A percentile compares a stretch with the other conserved stretches of the same genome.
Conservation (phyloP, 1,139 yeast species). For the Suhomyces atakaporum region DNA sequence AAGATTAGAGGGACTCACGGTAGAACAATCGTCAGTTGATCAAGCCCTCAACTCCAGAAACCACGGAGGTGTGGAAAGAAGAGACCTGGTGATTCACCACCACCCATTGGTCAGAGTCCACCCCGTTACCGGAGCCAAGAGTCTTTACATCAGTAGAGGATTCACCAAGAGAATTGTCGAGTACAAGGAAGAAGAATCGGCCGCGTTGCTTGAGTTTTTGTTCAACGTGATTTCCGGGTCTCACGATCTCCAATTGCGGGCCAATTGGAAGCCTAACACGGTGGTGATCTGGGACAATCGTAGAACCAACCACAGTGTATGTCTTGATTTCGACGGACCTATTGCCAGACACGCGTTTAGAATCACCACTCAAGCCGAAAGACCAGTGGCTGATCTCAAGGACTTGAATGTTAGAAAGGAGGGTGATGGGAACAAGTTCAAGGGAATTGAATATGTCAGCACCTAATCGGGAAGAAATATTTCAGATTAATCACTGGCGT, state of each 20-base stretch:
- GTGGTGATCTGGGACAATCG: slow-evolving; percentile 56
- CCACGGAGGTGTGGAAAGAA: slow-evolving; percentile 44
- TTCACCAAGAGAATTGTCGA: slow-evolving; percentile 57
- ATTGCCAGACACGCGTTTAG: slow-evolving; percentile 46
- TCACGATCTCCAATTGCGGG: slow-evolving; percentile 57
- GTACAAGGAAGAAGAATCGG: slow-evolving; percentile 57
- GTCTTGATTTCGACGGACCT: slow-evolving; percentile 44
- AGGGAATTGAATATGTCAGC: too few relatives aligned
- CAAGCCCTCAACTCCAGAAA: slow-evolving; percentile 29
- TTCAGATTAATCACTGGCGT: too few relatives aligned
- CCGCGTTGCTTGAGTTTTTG: slow-evolving; percentile 50
- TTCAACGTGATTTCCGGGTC: slow-evolving; percentile 47
- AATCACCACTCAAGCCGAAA: slow-evolving; percentile 47
- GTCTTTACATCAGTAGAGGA: slow-evolving; percentile 52
- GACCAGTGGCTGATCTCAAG: slow-evolving; percentile 40
- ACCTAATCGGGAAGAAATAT: too few relatives aligned
- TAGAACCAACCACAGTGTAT: slow-evolving; percentile 43
- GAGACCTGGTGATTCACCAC: slow-evolving; percentile 42
- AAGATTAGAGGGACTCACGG: slow-evolving; percentile 27
- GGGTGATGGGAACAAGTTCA: slow-evolving; percentile 23
- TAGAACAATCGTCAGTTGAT: slow-evolving; percentile 27
- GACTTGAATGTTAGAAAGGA: slow-evolving; percentile 30
- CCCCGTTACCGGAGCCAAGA: slow-evolving; percentile 57
- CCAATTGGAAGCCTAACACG: slow-evolving; percentile 57
- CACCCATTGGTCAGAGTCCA: slow-evolving; percentile 61